Evolutionary conservation across 192 early-diverging fungal species (phyloP), one percentile per base, ranked within the genome.

Genomic region (Dissophora globulifera): DNA sequence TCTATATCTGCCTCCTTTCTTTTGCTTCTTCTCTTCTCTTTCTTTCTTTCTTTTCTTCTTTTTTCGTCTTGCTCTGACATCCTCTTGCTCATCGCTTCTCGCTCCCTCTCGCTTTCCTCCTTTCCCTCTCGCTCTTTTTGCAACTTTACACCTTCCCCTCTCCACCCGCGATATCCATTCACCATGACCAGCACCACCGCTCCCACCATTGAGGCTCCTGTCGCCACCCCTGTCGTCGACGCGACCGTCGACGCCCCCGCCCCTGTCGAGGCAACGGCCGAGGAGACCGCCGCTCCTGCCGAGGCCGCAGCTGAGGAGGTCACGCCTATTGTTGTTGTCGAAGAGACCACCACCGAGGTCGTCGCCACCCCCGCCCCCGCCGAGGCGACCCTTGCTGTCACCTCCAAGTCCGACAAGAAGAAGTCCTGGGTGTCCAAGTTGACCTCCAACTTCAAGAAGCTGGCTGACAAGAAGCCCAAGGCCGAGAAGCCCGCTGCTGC

Each of bases 391-490:
- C 46, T 62, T 22, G 62, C 66, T 16, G 32, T 41, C n/a, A 25
- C 54, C 23, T 12, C 50, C 53, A 59, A 57, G 48, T 29, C 54
- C 10, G 65, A 67, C 29, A 69, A 78, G 65, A 69, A 78, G 66
- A 67, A 78, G 75, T 67, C 65, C 13, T 69, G 66, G 66, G 58
- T 78, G 41, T 30, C 65, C 20, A 69, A 78, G 49, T 22, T 78
- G 27, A 47, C 75, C 65, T 54, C 53, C 75, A 69, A 68, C 66
- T 20, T 69, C 60, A 69, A 69, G 59, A 69, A 78, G 75, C 19
- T 78, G 38, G 23, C 58, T 13, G 61, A 67, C 9, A 69, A 78
- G 75, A 78, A 67, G 75, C 67, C 67, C 50, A 65, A 78, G 75
- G 49, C 38, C 9, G 72, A 67, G 63, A 62, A 62, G 59, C 20